These are phyloP conservation scores for Parascedosporium putredinis DNA, from an alignment of 2,329 filamentous ascomycete species.

Conservation along the genomic window DNA sequence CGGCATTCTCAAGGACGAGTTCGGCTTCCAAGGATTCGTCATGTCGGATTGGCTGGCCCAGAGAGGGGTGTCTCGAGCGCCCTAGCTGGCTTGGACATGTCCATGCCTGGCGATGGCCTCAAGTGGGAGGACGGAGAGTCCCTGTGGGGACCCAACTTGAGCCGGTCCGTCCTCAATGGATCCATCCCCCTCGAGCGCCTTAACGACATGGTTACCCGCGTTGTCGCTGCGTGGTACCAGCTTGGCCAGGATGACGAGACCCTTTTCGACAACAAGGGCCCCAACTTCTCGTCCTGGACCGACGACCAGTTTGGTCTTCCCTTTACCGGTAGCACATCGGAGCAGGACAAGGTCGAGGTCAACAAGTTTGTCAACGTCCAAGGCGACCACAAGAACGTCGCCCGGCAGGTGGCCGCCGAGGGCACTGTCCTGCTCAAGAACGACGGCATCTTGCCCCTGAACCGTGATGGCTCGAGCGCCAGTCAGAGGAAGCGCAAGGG, in stretches of 20 bases:
- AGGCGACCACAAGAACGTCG: conserved; percentile 37
- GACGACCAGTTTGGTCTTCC: conserved; percentile 41
- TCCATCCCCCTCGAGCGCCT: conserved; percentile 70
- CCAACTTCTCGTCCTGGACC: conserved; percentile 73
- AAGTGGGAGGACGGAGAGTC: conserved; percentile 60
- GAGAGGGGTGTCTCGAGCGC: conserved; percentile 49
- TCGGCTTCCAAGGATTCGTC: conserved; percentile 62
- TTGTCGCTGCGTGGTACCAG: conserved; percentile 87
- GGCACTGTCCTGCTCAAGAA: conserved; percentile 53
- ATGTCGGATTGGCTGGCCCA: conserved; percentile 63
- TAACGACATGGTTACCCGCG: conserved; percentile 79
- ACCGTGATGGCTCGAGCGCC: conserved; percentile 19
- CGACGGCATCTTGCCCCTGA: conserved; percentile 42
- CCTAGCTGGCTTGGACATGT: conserved; percentile 56
- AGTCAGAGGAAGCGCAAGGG: conserved; percentile 14
- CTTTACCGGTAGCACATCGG: conserved; percentile 37
- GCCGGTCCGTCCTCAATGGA: conserved; percentile 67
- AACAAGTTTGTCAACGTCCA: conserved; percentile 61
- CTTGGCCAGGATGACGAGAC: conserved; percentile 62
- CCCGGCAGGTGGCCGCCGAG: conserved; percentile 44
- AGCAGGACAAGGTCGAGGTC: conserved; percentile 33
- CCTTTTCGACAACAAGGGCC: conserved; percentile 61
- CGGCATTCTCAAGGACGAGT: conserved; percentile 60
- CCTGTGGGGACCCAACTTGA: conserved; percentile 71
- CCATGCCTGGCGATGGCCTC: conserved; percentile 59